Evolutionary conservation across 169 alveolate species (phyloP), one percentile per base, ranked within the genome.

Genomic region (Babesia divergens): DNA sequence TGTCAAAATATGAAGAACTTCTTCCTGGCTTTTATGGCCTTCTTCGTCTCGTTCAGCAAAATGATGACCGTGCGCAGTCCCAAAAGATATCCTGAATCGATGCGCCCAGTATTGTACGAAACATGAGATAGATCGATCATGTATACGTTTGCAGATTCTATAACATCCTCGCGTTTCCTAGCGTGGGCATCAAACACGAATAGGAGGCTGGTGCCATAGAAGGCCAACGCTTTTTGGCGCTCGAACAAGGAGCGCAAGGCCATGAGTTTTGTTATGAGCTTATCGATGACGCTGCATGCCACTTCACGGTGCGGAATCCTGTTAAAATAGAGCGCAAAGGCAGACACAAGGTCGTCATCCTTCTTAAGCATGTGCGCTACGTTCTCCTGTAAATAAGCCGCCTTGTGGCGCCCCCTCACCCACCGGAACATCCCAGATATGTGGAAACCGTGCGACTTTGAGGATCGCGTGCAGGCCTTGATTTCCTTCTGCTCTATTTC

Each of bases 41-140:
- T 42, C 47, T 38, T 40, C 7, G 74, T 62, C 34, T 43, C 55
- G 32, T n/a, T 49, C 16, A 72, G 34, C 34, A 74, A 28, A 1
- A 31, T 9, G 9, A 64, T 29, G n/a, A 74, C 20, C 1, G 76
- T 56, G 26, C 42, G 55, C n/a, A 74, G 65, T 3, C 92, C 92
- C 8, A 82, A 43, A 11, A 86, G 66, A 60, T 75, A 86, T 24
- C 90, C 92, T 16, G 46, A 68, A 35, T 86, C 92, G 14, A 58
- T 55, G 32, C 69, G 50, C 6, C 65, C 71, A 31, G 59, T 80
- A 60, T 76, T 64, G 49, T 74, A 56, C 26, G 88, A 65, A 38
- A 83, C 92, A 52, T 86, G 92, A 5, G 92, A 82, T 47, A 86
- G 75, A 60, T 82, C 92, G 44, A 86, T 86, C 72, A 86, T 74